Conservation (phyloP, 1,284 basidiomycete species). For the Schizophyllum amplum region DNA sequence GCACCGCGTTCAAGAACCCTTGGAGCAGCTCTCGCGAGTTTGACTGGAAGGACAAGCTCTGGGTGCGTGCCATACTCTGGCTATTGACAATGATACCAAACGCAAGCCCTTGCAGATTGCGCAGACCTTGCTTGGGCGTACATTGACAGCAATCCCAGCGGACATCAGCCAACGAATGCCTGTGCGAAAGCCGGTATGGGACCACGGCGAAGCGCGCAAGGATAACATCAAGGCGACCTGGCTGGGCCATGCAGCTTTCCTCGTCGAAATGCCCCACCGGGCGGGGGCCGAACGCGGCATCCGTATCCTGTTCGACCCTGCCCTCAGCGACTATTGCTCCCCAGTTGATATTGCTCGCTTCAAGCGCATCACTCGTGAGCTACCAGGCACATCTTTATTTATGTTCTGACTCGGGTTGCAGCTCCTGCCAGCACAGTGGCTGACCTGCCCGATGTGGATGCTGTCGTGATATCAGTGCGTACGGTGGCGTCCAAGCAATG, state of each 20-base stretch:
- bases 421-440: conserved; percentile 49
- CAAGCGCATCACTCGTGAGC: conserved; percentile 36
- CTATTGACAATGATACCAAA: no score
- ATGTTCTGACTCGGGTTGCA: not conserved
- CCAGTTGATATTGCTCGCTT: conserved; percentile 48
- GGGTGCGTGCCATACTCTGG: not conserved
- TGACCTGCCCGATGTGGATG: conserved; percentile 59
- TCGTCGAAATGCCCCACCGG: conserved; percentile 53
- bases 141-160: not conserved
- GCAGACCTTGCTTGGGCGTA: not conserved
- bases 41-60: not conserved
- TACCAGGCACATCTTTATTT: not conserved
- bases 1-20: not conserved
- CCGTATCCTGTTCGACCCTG: conserved; percentile 67
- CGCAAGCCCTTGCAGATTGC: no score
- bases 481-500: not conserved
- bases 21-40: not conserved
- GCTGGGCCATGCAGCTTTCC: conserved; percentile 68
- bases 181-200: not conserved
- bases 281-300: conserved; percentile 36
- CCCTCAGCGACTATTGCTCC: conserved; percentile 56
- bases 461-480: conserved; percentile 43
- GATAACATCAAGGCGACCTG: conserved; percentile 38
- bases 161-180: not conserved
- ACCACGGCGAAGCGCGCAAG: not conserved